Evolutionary conservation across 768 basidiomycete genomes (phyloP).

Genomic region (Leccinum barrowsii): DNA sequence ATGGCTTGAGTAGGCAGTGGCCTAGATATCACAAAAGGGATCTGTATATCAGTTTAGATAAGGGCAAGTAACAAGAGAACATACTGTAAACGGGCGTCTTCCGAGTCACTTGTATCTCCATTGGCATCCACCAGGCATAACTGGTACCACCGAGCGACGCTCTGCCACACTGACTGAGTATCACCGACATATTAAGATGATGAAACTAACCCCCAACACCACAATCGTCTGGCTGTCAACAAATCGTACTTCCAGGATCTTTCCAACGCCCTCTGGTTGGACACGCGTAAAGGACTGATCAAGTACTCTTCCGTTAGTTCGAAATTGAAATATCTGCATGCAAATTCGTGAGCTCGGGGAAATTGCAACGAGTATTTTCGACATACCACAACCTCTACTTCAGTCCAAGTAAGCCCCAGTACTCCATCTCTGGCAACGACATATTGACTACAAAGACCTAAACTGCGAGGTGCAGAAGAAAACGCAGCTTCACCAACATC

Average conservation of each 20-base stretch:
- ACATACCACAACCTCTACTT: slow-evolving; percentile 31
- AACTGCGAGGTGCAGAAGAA: slow-evolving; percentile 9
- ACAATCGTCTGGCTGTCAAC: slow-evolving; percentile 21
- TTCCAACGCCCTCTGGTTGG: slow-evolving; percentile 19
- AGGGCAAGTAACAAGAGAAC: not conserved
- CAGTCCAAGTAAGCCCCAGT: slow-evolving; percentile 47
- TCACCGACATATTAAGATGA: not conserved
- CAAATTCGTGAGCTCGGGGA: not conserved
- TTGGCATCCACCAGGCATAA: slow-evolving; percentile 10
- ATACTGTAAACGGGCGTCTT: slow-evolving; percentile 17
- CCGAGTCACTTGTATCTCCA: slow-evolving; percentile 5
- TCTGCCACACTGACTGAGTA: slow-evolving; percentile 11
- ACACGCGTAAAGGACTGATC: slow-evolving; percentile 9
- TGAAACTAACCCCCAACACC: slow-evolving; percentile 24
- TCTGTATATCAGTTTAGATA: slow-evolving; percentile 7
- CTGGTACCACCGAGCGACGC: slow-evolving; percentile 19
- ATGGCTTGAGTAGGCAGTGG: slow-evolving; percentile 4
- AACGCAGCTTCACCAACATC: slow-evolving; percentile 15
- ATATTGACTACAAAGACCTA: slow-evolving; percentile 21
- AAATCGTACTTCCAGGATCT: slow-evolving; percentile 20
- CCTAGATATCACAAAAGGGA: slow-evolving; percentile 8
- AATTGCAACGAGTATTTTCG: not conserved
- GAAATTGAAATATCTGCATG: slow-evolving; percentile 22
- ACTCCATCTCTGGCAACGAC: slow-evolving; percentile 26
- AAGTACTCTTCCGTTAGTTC: not conserved